Evolutionary conservation across 495 filamentous ascomycete species (phyloP), one percentile per base, ranked within the genome.

Genomic region (Lasiosphaeria miniovina): DNA sequence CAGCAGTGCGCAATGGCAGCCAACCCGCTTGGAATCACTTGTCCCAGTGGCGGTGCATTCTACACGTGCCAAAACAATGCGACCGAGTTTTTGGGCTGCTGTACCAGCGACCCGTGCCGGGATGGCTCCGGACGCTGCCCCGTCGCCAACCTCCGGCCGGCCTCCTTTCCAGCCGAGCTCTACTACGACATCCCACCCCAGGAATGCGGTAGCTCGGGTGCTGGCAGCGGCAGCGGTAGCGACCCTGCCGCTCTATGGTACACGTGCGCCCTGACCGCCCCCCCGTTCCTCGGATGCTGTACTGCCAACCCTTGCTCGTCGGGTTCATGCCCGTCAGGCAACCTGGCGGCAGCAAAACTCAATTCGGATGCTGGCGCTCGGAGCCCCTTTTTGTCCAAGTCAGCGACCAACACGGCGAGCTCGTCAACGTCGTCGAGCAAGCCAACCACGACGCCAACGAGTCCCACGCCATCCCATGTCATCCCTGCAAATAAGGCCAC

Each of bases 271-370:
- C 12, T 49, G 36, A 57, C 55, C 3, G 31, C 12, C 6, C 73
- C 71, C 9, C 64, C 55, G 2, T 75, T 75, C 46, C 52, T 75
- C 55, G 73, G 73, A 3, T 75, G 73, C 53, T 75, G 73, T 45
- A 52, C 52, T 8, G 59, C 32, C 7, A 65, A 73, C 56, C 65
- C 70, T 24, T 75, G 73, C 46, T 15, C 34, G 3, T 41, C 60
- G 1, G 57, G 40, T 3, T 66, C 65, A 2, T 75, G 73, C 51
- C 52, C 65, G 24, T 45, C 35, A 2, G 57, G 56, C 3, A 52
- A 64, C 15, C 60, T 75, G 24, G 57, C 34, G 77, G 74, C 56
- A 1, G 64, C 67, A 4, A 55, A 10, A 24, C 33, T 66, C 4
- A 64, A 52, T 15, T 6, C 55, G 6, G 15, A 62, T 35, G 3